Base-by-base conservation (phyloP, 108 stramenopile genomes). In the Cyclotella choctawhatcheeana region DNA sequence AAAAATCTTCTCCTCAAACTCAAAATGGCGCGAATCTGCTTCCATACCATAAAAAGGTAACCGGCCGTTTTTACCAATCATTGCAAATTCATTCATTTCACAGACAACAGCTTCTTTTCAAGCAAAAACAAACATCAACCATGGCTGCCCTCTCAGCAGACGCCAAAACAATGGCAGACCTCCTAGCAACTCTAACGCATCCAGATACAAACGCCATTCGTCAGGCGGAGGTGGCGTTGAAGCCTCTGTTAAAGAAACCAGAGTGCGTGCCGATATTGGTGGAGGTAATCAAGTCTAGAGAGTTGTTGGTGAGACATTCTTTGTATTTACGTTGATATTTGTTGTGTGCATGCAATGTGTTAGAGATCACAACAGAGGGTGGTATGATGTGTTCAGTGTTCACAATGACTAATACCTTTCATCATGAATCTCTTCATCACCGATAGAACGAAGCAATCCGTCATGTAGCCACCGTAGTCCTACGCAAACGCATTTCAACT, bases 201-300 rank as follows among this genome's bases (percentile, higher is more conserved):
- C 93, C 93, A 6, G 91, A 97, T 67, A 97, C 96, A 4, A 82
- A 89, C 21, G 83, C 90, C 21, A 97, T 97, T 77, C 89, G 96
- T 69, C 83, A 85, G 27, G 97, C 96, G 1, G 96, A 96, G 81
- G 63, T 63, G 21, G 84, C 91, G 18, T 72, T 98, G 45, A 98
- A 98, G 70, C 91, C 89, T 26, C 67, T 97, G 44, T 74, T 96
- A 44, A 94, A 93, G 65, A 81, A 89, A 50, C 78, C 88, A 14
- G 75, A 72, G 21, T 91, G 81, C 60, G 91, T 97, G 48, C 86
- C 91, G 25, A 88, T 89, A 5, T 77, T 97, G 64, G 74, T 97
- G 61, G 85, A 84, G 71, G 82, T 91, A 26, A 55, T 89, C 12
- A 72, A 85, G 66, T 74, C 83, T 8, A 76, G 71, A 37, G 81